These are phyloP conservation scores for Cucumis cinereus DNA, from an alignment of 306 rosid species.

Conservation along the genomic window DNA sequence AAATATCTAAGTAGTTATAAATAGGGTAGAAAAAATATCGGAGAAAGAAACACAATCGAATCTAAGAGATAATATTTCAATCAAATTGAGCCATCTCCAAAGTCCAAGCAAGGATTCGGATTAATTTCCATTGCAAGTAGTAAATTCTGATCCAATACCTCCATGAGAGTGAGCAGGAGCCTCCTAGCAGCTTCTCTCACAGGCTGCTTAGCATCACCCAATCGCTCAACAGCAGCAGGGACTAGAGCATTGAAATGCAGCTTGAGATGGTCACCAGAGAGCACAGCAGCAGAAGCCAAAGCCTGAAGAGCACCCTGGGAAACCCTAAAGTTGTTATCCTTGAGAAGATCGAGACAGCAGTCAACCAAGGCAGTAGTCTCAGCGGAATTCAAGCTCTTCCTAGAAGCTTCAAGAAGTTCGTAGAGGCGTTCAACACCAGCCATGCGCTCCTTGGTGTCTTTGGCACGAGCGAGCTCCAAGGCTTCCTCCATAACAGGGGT, in stretches of 20 bases:
- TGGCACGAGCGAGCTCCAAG: conserved; percentile 87
- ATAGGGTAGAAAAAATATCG: background rate
- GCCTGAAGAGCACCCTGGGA: conserved; percentile 97
- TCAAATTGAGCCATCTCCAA: background rate
- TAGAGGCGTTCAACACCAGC: conserved; percentile 96
- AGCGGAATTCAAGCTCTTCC: conserved; percentile 60
- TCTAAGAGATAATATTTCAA: background rate
- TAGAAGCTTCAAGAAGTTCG: conserved; percentile 76
- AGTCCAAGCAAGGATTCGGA: background rate
- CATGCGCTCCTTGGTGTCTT: conserved; percentile 97
- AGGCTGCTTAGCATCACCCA: conserved; percentile 94
- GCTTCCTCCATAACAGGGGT: conserved; percentile 74
- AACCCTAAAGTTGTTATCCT: conserved; percentile 84
- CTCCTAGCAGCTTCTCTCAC: conserved; percentile 94
- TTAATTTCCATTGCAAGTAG: background rate
- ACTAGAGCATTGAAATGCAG: conserved; percentile 92
- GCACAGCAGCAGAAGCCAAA: conserved; percentile 90
- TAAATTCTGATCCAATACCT: conserved; percentile 31
- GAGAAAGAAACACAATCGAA: background rate
- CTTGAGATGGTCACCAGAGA: conserved; percentile 89
- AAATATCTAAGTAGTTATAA: background rate
- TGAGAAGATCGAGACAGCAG: conserved; percentile 87
- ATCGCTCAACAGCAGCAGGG: conserved; percentile 88
- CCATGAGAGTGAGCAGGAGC: conserved; percentile 92
- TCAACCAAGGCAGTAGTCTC: conserved; percentile 81